Evolutionary conservation across 2,329 filamentous ascomycete species (phyloP).

Genomic region (Karstenula rhodostoma): DNA sequence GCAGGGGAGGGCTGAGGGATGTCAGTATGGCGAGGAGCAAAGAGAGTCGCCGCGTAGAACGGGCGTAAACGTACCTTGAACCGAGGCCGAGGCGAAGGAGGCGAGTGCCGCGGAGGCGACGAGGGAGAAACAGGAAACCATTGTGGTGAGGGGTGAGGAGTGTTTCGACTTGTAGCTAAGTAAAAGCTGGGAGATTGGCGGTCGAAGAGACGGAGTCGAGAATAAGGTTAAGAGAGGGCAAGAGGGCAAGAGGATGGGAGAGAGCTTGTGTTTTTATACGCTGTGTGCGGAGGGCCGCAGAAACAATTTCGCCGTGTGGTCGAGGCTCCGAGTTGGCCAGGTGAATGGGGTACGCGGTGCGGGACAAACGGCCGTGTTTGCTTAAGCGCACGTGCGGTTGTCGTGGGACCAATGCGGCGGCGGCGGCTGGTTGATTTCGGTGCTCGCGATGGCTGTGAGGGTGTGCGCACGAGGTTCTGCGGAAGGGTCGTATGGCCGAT

Average conservation of each 20-base stretch:
- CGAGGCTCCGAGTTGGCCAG: not conserved
- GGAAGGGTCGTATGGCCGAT: not conserved
- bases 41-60: not conserved
- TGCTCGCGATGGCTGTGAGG: not conserved
- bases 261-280: not conserved
- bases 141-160: not conserved
- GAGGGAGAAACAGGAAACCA: not conserved
- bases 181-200: not conserved
- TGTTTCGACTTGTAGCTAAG: not conserved
- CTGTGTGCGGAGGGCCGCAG: not conserved
- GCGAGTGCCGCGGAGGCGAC: not conserved
- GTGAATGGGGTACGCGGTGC: not conserved
- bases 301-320: not conserved
- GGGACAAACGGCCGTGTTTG: constrained; percentile 1
- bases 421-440: not conserved
- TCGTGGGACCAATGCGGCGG: not conserved
- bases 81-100: not conserved
- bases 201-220: not conserved
- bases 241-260: not conserved
- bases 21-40: not conserved
- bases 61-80: not conserved
- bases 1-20: not conserved
- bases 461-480: not conserved
- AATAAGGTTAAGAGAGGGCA: not conserved
- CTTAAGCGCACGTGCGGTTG: not conserved